A percentile compares a stretch with the other conserved stretches of the same genome.
Conservation (phyloP, 2,329 filamentous ascomycete genomes). For the Xylaria sp. region DNA sequence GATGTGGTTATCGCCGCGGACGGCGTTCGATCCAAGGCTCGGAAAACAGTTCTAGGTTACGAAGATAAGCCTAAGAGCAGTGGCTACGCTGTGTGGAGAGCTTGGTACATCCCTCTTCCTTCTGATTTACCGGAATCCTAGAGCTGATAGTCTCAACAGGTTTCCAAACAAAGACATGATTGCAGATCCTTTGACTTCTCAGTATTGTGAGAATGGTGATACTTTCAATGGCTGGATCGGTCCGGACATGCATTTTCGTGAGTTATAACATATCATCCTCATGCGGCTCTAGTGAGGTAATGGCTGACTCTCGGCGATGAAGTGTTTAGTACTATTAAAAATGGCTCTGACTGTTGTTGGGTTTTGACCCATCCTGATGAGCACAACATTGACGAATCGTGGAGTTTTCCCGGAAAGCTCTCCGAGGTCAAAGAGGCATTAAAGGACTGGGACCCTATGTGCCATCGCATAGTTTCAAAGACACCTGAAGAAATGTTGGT, state of each 20-base stretch:
- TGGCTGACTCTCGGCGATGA: background rate
- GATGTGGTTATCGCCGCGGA: constrained; percentile 67
- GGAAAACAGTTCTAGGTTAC: constrained; percentile 62
- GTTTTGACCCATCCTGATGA: constrained; percentile 67
- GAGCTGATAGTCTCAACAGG: constrained; percentile 44
- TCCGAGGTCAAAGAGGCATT: constrained; percentile 63
- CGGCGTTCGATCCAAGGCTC: constrained; percentile 64
- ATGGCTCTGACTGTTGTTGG: constrained; percentile 67
- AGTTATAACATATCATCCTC: background rate
- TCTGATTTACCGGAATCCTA: too few species aligned
- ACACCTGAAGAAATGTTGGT: constrained; percentile 56
- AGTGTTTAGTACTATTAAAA: constrained; percentile 67
- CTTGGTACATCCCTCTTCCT: constrained; percentile 54
- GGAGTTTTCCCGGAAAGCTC: constrained; percentile 64
- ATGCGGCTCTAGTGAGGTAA: background rate
- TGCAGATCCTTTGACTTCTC: constrained; percentile 61
- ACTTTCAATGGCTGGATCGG: constrained; percentile 70
- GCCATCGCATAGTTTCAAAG: constrained; percentile 57
- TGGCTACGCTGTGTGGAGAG: constrained; percentile 64
- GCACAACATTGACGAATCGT: constrained; percentile 66
- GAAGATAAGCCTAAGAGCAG: constrained; percentile 63
- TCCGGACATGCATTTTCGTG: constrained; percentile 63
- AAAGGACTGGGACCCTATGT: constrained; percentile 63
- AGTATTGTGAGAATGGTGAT: constrained; percentile 67
- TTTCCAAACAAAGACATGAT: constrained; percentile 64